Evolutionary conservation across 306 rosid species (phyloP), one percentile per base, ranked within the genome.

Genomic region (Biancaea sappan): DNA sequence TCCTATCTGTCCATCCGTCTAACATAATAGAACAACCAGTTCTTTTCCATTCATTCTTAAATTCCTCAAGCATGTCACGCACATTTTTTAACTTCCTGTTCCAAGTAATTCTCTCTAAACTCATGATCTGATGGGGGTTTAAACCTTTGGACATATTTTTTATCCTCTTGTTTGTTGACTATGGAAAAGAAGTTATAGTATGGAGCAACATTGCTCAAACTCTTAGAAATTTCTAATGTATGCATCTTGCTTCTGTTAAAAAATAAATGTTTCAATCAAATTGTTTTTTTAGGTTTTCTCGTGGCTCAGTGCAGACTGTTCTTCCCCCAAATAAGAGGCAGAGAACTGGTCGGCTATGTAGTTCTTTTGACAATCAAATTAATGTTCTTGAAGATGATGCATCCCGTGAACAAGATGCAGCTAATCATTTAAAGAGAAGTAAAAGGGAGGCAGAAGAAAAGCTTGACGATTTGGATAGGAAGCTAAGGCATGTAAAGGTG

Each of bases 261-360:
- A 79, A 74, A 16, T 32, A n/a, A n/a, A n/a, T n/a, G n/a, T n/a
- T n/a, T n/a, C n/a, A n/a, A 66, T 59, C n/a, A 12, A 34, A 59
- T 57, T 79, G n/a, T 74, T 41, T 71, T 46, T 77, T 31, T 74
- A 94, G 98, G 96, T 94, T 94, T 87, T 84, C 85, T 18, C 89
- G 96, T 60, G 90, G 88, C 77, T 60, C 88, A 56, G 96, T 90
- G 72, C 91, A 94, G 78, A 94, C 94, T 16, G 57, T 80, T 70
- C 90, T 94, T 72, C 92, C 92, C 28, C 84, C 84, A 32, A 75
- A 60, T 71, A 83, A 24, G 80, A 77, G 60, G 50, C 58, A 19
- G 19, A 86, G 81, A 86, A 73, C 77, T 68, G 89, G 84, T 10
- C 92, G 97, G 51, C 89, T 94, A 31, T 87, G 90, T 83, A 81